Evolutionary conservation across 805 yeast species (phyloP).

Genomic region (Candida ponderosae): DNA sequence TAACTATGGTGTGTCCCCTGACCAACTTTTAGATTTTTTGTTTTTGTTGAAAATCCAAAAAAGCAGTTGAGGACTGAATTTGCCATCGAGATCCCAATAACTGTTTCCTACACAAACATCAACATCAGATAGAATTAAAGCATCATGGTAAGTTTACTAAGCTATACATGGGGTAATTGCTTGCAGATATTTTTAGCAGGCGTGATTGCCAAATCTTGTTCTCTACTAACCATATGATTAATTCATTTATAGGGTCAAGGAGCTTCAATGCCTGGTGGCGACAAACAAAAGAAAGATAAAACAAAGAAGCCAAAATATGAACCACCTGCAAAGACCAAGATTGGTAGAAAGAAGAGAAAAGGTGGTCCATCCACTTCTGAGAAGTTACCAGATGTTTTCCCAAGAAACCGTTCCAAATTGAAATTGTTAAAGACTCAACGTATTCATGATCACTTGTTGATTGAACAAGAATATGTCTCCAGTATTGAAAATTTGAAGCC

Average conservation of each 20-base stretch:
- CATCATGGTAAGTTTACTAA: conserved; percentile 1
- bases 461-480: conserved; percentile 94
- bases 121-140: background rate
- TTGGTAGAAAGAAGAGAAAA: conserved; percentile 88
- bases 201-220: background rate
- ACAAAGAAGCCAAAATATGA: conserved; percentile 94
- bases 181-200: background rate
- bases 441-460: conserved; percentile 87
- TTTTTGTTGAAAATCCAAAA: background rate
- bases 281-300: conserved; percentile 51
- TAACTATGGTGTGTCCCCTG: background rate
- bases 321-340: conserved; percentile 94
- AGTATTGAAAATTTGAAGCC: conserved; percentile 94
- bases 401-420: conserved; percentile 89
- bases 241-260: conserved; percentile 37
- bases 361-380: conserved; percentile 80
- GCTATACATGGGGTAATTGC: background rate
- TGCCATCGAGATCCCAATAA: background rate
- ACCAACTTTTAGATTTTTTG: background rate
- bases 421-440: conserved; percentile 89
- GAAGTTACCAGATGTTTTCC: conserved; percentile 81
- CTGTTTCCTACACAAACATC: background rate
- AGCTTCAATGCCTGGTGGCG: conserved; percentile 42
- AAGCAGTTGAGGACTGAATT: background rate
- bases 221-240: background rate